A percentile compares a stretch with the other conserved stretches of the same genome.
phyloP scores from a whole-genome alignment of 306 rosid species.

The Rosa rugosa region DNA sequence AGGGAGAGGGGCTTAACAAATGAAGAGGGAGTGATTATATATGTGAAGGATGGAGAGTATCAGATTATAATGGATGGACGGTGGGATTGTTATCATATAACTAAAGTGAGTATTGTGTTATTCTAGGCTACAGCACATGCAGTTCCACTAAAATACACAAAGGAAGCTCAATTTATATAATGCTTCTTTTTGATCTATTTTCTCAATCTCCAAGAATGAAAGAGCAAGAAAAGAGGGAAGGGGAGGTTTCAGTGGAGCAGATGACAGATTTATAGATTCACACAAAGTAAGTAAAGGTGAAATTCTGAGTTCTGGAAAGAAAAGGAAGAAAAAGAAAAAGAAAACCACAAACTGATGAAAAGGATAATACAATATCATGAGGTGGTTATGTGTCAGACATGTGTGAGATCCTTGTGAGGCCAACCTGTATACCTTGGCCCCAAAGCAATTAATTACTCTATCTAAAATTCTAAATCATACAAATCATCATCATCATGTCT shows the following conservation, averaged over 20 bases:
- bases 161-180: conserved; percentile 33
- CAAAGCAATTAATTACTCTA: background rate
- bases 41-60: conserved; percentile 17
- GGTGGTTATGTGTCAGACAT: conserved; percentile 56
- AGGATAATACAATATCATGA: conserved; percentile 32
- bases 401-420: conserved; percentile 15
- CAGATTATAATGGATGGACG: conserved; percentile 34
- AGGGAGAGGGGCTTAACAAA: conserved; percentile 8
- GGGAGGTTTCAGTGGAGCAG: conserved; percentile 45
- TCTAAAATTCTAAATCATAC: background rate
- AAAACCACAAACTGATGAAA: conserved; percentile 4
- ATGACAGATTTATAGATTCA: conserved; percentile 58
- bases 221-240: conserved; percentile 14
- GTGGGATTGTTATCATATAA: conserved; percentile 36
- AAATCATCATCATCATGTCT: background rate
- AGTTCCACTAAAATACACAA: conserved; percentile 49
- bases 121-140: conserved; percentile 63
- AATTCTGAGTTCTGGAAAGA: conserved; percentile 21
- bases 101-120: conserved; percentile 40
- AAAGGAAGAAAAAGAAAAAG: background rate
- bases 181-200: conserved; percentile 39
- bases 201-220: conserved; percentile 38
- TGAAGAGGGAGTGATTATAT: conserved; percentile 27
- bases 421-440: conserved; percentile 42
- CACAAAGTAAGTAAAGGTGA: conserved; percentile 5